Conservation (phyloP, 345 rosid species). For the Eucalyptus pauciflora region DNA sequence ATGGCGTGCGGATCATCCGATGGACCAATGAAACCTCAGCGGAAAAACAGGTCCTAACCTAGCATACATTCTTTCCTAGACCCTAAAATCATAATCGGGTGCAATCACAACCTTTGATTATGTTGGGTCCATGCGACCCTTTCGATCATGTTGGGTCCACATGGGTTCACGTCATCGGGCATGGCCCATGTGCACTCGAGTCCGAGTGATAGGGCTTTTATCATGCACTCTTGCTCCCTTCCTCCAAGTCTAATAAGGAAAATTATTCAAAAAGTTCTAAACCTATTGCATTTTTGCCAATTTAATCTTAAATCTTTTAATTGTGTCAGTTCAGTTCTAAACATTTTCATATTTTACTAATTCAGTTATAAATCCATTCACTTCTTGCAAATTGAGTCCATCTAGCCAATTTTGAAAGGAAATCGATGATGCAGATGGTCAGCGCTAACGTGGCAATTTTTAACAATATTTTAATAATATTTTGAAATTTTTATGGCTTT, state of each 20-base stretch:
- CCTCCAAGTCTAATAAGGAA: not conserved
- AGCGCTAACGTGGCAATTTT: fast-evolving
- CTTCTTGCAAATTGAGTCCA: fast-evolving
- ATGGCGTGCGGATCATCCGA: not conserved
- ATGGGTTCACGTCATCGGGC: not conserved
- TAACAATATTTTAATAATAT: no score
- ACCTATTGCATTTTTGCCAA: fast-evolving
- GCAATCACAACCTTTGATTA: not conserved
- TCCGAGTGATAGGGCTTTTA: not conserved
- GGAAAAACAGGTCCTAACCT: not conserved
- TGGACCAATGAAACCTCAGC: not conserved
- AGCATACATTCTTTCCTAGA: not conserved
- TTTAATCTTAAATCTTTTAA: fast-evolving
- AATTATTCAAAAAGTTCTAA: no score
- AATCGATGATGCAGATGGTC: fast-evolving
- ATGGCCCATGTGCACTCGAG: not conserved
- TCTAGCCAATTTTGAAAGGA: fast-evolving
- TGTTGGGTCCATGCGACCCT: not conserved
- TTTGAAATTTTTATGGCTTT: no score
- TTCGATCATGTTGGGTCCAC: not conserved
- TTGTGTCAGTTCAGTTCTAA: fast-evolving
- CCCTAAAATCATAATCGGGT: not conserved
- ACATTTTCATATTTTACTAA: no score
- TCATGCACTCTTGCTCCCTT: not conserved
- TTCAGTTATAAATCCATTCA: fast-evolving